Conservation (phyloP, 2,329 filamentous ascomycete genomes). For the Clarireedia monteithiana region DNA sequence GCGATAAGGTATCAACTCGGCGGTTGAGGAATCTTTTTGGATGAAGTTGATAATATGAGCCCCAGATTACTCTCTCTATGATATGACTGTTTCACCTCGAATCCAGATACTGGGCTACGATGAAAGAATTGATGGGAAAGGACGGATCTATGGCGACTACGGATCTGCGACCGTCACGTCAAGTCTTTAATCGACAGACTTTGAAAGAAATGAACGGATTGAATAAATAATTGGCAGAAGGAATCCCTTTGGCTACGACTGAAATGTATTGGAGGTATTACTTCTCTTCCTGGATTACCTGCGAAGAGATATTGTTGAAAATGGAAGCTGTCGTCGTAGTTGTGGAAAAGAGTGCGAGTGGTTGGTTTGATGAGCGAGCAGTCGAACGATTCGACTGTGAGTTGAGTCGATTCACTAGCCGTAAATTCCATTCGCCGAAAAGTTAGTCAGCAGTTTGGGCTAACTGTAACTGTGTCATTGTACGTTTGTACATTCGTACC, state of each 20-base stretch:
- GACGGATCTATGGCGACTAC: constrained; percentile 8
- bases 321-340: background rate
- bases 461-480: no score
- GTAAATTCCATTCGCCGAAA: no score
- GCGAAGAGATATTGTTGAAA: background rate
- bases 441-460: no score
- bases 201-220: background rate
- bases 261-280: constrained; percentile 1
- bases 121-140: constrained; percentile 8
- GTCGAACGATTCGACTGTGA: no score
- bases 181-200: constrained; percentile 3
- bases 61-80: constrained; percentile 10
- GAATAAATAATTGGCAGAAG: background rate
- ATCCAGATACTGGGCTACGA: constrained; percentile 10
- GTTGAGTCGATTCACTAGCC: no score
- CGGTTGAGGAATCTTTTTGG: background rate
- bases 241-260: background rate
- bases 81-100: constrained; percentile 8
- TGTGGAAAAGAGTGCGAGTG: background rate
- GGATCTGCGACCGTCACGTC: constrained; percentile 10
- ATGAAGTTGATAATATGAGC: constrained; percentile 5
- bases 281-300: constrained; percentile 4
- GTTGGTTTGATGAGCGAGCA: no score
- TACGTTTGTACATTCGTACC: no score
- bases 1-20: background rate